Evolutionary conservation across 129 eudicot genomes (phyloP), one percentile per base, ranked within the genome.

Genomic region (Chrysanthemum seticuspe): DNA sequence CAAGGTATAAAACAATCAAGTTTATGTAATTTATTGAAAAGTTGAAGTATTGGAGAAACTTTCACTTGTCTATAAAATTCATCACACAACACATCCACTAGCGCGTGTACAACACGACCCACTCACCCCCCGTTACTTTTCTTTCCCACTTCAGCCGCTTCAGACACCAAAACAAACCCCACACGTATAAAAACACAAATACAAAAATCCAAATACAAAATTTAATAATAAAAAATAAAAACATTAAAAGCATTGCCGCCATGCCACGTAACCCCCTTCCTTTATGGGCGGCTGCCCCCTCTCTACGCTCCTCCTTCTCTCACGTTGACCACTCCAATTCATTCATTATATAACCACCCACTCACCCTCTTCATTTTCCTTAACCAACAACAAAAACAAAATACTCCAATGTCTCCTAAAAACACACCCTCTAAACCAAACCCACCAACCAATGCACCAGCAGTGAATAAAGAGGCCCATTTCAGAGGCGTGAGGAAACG

Each of bases 231-330:
- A 14, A 23, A 19, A 13, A 61, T 16, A 2, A 4, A n/a, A 54
- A 40, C 21, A 40, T 16, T 27, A 63, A 62, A 53, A 16, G 72
- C 72, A 40, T 71, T 78, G 82, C 82, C 82, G 82, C 82, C 82
- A 71, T 77, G 82, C 82, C 82, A 78, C 82, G 82, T 78, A 78
- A 78, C 77, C 71, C 58, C 82, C 73, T 48, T 58, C 66, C 81
- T 78, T 78, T 62, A 78, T 78, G 77, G 82, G 82, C 82, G 82
- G 82, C 82, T 78, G 77, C 81, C 77, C 81, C 78, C 77, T 55
- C 63, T 64, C 61, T 78, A 72, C 82, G 82, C 77, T 78, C 73
- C 77, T 53, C 58, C 77, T 14, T 8, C 48, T 27, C 31, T 40
- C 8, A 6, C 82, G 73, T 78, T 71, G 77, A 78, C 82, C 68